Percentiles rank a stretch among this genome's conserved stretches.
phyloP scores from a whole-genome alignment of 129 eudicot genomes.

The Chrysanthemum makinoi region DNA sequence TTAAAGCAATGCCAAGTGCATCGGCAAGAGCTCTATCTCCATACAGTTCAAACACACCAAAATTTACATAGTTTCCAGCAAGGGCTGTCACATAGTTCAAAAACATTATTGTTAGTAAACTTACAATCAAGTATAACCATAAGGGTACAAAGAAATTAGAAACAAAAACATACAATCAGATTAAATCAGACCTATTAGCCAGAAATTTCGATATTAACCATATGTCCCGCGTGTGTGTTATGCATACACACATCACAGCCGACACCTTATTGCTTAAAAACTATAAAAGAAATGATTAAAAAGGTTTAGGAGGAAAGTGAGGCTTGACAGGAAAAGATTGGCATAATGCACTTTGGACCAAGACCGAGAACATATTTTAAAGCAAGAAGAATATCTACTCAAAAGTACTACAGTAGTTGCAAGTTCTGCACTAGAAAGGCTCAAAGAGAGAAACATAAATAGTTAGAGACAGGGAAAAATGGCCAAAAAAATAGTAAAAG shows the following conservation, averaged over 20 bases:
- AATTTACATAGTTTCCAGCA: constrained; percentile 92
- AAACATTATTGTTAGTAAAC: constrained; percentile 18
- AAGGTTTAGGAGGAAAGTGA: background rate
- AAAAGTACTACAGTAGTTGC: background rate
- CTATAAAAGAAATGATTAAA: background rate
- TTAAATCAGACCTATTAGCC: background rate
- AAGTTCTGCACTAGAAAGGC: too few relatives aligned
- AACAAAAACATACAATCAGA: background rate
- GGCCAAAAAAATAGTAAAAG: too few relatives aligned
- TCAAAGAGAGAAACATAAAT: too few relatives aligned
- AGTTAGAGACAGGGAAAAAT: too few relatives aligned
- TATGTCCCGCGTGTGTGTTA: background rate
- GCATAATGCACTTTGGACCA: background rate
- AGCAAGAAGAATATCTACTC: background rate
- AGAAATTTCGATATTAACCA: constrained; percentile 6
- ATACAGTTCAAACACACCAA: constrained; percentile 95
- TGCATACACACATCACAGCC: background rate
- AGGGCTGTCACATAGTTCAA: constrained; percentile 56
- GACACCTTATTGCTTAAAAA: background rate
- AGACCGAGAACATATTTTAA: background rate
- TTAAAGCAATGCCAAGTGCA: constrained; percentile 87
- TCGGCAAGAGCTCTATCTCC: constrained; percentile 99
- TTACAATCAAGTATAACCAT: constrained; percentile 13
- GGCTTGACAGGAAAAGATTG: background rate
- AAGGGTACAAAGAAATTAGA: background rate